Percentiles rank a stretch among this genome's conserved stretches.
phyloP scores from a whole-genome alignment of 2,329 filamentous ascomycete genomes.

The Calonectria montana region DNA sequence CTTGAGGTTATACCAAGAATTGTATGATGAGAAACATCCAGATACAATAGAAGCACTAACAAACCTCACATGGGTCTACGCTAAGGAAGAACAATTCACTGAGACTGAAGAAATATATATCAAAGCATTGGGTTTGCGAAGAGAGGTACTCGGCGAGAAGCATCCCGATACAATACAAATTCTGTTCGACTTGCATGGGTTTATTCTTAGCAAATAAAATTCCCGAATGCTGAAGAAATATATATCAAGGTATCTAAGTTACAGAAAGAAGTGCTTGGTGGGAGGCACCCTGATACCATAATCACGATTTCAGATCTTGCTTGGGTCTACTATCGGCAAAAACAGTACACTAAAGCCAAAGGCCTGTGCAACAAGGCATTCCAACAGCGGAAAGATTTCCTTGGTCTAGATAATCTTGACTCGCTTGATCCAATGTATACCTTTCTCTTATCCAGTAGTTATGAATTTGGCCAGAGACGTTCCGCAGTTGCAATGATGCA shows the following conservation, averaged over 20 bases:
- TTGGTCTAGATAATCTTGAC: background rate
- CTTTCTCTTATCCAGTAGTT: background rate
- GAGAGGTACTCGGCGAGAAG: background rate
- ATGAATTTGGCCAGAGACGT: background rate
- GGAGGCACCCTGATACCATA: background rate
- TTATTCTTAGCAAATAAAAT: background rate
- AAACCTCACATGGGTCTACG: background rate
- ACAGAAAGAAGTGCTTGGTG: background rate
- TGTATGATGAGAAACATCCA: slow-evolving; percentile 17
- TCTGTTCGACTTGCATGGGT: background rate
- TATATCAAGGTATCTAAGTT: background rate
- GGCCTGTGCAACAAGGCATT: background rate
- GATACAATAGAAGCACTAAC: background rate
- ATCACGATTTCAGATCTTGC: too few relatives aligned
- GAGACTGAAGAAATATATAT: background rate
- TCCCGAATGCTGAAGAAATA: background rate
- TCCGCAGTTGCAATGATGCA: background rate
- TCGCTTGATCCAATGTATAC: background rate
- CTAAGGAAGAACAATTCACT: too few relatives aligned
- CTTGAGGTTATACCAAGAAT: background rate
- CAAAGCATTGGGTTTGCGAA: background rate
- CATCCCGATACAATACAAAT: background rate
- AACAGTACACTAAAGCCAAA: too few relatives aligned
- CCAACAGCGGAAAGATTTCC: background rate
- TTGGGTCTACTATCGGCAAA: too few relatives aligned